Base-by-base conservation (phyloP, 1,284 basidiomycete genomes). In the Coniferiporia sulphurascens region DNA sequence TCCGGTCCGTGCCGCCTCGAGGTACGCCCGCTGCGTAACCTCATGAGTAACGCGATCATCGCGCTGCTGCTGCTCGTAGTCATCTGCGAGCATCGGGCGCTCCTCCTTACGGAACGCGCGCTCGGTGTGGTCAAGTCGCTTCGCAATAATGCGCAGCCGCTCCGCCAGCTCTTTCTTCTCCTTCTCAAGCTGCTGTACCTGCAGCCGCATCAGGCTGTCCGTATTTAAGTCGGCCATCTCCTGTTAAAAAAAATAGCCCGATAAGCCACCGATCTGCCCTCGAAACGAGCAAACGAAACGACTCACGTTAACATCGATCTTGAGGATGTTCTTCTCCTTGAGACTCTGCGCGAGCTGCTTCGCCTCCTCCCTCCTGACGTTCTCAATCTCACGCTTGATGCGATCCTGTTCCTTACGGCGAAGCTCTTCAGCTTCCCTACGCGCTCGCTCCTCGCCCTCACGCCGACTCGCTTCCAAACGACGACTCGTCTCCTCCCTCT, bases 41-140 rank as follows among this genome's bases (percentile, higher is more conserved):
- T 92, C 84, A 73, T 91, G 91, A 0, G 85, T 85, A 52, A 80
- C 76, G 21, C 80, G 81, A 74, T 97, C 94, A 50, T 80, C 78
- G 48, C 79, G 79, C 71, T 95, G 92, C 72, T 99, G 96, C 1
- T 80, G 73, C 62, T 91, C 89, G 71, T 98, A 99, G 74, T 98
- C 96, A 65, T 91, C 78, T 1, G 81, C 82, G 46, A 98, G 82
- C 15, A 98, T 79, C 0, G 94, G 91, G 10, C 88, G 84, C 73
- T 98, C 97, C 63, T 95, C 95, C 75, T 94, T 93, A 65, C 96
- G 89, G 78, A 91, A 93, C 0, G 96, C 95, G 64, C 97, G 93
- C 77, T 99, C 96, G 70, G 93, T 74, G 74, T 99, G 95, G 70
- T 99, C 96, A 68, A 98, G 86, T 35, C 94, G 90, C 76, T 98